These are phyloP conservation scores for Phialocephala sp. DNA, from an alignment of 2,329 filamentous ascomycete species.

Conservation along the genomic window DNA sequence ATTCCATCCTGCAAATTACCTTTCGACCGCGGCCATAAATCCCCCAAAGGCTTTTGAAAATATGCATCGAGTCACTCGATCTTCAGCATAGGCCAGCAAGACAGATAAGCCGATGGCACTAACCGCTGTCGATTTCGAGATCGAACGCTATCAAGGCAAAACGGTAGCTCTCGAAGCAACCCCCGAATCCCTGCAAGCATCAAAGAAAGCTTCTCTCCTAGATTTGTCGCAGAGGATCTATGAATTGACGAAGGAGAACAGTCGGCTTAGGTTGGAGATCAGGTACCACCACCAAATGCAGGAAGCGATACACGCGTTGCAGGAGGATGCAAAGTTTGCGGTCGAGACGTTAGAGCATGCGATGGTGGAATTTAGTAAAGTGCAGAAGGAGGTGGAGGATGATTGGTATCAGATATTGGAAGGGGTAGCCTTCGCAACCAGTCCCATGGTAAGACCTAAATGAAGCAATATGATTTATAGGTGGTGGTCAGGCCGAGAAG, in stretches of 20 bases:
- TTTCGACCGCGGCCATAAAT: too few relatives aligned
- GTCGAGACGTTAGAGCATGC: slow-evolving; percentile 4
- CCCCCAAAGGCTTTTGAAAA: slow-evolving; percentile 1
- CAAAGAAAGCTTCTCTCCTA: slow-evolving; percentile 9
- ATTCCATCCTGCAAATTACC: too few relatives aligned
- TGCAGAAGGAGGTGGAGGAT: slow-evolving; percentile 2
- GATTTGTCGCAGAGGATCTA: slow-evolving; percentile 11
- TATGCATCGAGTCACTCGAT: slow-evolving; percentile 16
- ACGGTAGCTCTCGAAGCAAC: slow-evolving; percentile 15
- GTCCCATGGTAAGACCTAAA: not conserved
- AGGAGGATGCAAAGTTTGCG: slow-evolving; percentile 11
- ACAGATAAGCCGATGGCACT: slow-evolving; percentile 12
- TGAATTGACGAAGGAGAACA: slow-evolving; percentile 14
- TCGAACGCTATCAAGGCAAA: slow-evolving; percentile 8
- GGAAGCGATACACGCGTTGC: slow-evolving; percentile 4
- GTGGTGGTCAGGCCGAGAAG: too few relatives aligned
- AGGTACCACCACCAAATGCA: slow-evolving; percentile 13
- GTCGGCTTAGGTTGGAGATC: slow-evolving; percentile 13
- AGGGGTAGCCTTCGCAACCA: not conserved
- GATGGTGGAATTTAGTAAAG: not conserved
- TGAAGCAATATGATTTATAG: too few relatives aligned
- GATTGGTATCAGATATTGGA: not conserved
- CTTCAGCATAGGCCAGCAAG: slow-evolving; percentile 6
- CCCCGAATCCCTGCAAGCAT: slow-evolving; percentile 8
- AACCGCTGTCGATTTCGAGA: slow-evolving; percentile 11